Evolutionary conservation across 1,139 yeast species (phyloP).

Genomic region (Taphrina pruni): DNA sequence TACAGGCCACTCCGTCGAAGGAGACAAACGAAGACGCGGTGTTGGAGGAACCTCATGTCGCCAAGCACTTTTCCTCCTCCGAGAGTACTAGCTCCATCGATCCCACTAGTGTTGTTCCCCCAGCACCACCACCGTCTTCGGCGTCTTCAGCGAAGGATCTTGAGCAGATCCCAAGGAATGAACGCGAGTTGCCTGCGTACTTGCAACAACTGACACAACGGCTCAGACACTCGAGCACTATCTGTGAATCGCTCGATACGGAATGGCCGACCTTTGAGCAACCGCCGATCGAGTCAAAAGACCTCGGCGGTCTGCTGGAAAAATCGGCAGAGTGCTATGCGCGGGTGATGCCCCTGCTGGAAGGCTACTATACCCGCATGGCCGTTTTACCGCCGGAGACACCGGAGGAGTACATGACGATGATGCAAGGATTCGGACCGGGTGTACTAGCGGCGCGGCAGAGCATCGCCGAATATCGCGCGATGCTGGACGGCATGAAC

Average conservation of each 20-base stretch:
- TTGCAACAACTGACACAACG: constrained; percentile 23
- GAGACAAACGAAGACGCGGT: background rate
- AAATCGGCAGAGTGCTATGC: constrained; percentile 34
- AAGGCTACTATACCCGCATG: constrained; percentile 29
- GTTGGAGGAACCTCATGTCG: too few species aligned
- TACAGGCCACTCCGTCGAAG: background rate
- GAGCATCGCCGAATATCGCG: constrained; percentile 13
- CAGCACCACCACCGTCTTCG: background rate
- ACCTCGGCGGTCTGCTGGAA: constrained; percentile 28
- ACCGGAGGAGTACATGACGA: background rate
- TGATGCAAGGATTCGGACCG: constrained; percentile 7
- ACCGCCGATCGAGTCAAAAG: constrained; percentile 24
- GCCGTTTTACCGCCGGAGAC: constrained; percentile 5
- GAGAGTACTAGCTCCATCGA: background rate
- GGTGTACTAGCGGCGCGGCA: constrained; percentile 25
- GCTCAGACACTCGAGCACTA: constrained; percentile 27
- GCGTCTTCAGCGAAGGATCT: background rate
- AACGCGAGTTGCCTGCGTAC: constrained; percentile 34
- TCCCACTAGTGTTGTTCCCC: background rate
- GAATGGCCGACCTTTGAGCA: constrained; percentile 32
- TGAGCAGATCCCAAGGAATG: constrained; percentile 21
- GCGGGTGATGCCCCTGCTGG: constrained; percentile 34
- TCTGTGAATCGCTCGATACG: constrained; percentile 21
- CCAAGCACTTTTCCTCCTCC: background rate
- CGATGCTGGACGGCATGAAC: constrained; percentile 13